Evolutionary conservation across 1,284 basidiomycete species (phyloP).

Genomic region (Meripilus lineatus): DNA sequence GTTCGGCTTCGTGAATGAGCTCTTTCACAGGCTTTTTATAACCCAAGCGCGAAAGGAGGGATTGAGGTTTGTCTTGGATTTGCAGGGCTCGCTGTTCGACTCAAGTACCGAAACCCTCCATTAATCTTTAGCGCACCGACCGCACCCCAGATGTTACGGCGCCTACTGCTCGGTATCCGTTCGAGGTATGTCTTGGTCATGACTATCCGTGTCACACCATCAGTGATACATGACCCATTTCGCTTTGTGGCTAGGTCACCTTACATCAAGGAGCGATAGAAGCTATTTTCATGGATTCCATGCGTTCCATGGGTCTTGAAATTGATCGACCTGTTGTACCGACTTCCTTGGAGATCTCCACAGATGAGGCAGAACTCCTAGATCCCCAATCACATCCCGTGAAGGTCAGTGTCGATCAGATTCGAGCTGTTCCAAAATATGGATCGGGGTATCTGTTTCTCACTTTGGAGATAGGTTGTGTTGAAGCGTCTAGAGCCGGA

Average conservation of each 20-base stretch:
- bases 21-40: constrained; percentile 60
- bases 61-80: constrained; percentile 35
- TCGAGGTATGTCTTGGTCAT: constrained; percentile 40
- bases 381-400: constrained; percentile 37
- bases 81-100: neutral
- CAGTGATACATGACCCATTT: constrained; percentile 1
- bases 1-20: neutral
- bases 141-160: constrained; percentile 55
- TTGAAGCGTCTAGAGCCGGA: constrained; percentile 27
- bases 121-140: constrained; percentile 40
- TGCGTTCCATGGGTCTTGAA: constrained; percentile 44
- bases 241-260: constrained; percentile 54
- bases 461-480: constrained; percentile 27
- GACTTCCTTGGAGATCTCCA: constrained; percentile 44
- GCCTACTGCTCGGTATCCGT: constrained; percentile 58
- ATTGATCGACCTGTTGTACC: constrained; percentile 60
- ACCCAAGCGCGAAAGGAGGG: constrained; percentile 52
- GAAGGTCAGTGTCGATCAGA: constrained; percentile 36
- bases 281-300: constrained; percentile 60
- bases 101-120: neutral
- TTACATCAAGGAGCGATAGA: constrained; percentile 76
- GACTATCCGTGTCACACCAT: neutral
- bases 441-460: neutral
- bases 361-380: constrained; percentile 29
- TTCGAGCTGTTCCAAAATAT: neutral